Base-by-base conservation (phyloP, 140 eudicot genomes). In the Bidens hawaiensis region DNA sequence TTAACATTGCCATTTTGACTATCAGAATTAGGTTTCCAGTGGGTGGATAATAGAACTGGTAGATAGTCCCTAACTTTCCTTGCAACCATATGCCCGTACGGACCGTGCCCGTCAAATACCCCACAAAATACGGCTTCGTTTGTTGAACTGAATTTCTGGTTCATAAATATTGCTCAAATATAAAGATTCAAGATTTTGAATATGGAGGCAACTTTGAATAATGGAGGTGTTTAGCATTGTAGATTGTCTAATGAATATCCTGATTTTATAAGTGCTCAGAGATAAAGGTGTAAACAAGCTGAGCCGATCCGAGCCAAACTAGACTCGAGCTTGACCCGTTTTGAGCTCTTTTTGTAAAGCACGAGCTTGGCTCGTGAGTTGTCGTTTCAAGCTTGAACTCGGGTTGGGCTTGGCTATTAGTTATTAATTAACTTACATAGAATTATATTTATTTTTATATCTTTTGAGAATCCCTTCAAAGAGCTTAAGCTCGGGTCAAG, bases 71-170 rank as follows among this genome's bases (percentile, higher is more conserved):
- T 69, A 64, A 90, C 95, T 83, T 77, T 83, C 67, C 90, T 87
- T 9, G 97, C 94, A 25, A 86, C 97, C 95, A 90, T 77, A 75
- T 86, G 97, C 49, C 97, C 97, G 8, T 81, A 83, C 2, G 97
- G 97, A 60, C 97, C 97, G 49, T 89, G 97, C 64, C 97, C 97
- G 34, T 89, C 97, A 75, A 90, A 90, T 24, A 90, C 97, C 62
- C 97, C 97, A 23, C 97, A 90, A 68, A 90, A 90, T 51, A 85
- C 76, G 21, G 88, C 73, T 16, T 86, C 94, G n/a, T 78, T 58
- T 25, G 72, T 76, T 50, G 90, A 79, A 53, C 75, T 55, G 75
- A 90, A 90, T 77, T 90, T 86, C 97, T 90, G 93, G 12, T 65
- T 66, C 43, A 74, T 27, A 67, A 38, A 15, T 17, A 31, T 56